phyloP scores from a whole-genome alignment of 2,329 filamentous ascomycete species.

The Aspergillus versicolor region DNA sequence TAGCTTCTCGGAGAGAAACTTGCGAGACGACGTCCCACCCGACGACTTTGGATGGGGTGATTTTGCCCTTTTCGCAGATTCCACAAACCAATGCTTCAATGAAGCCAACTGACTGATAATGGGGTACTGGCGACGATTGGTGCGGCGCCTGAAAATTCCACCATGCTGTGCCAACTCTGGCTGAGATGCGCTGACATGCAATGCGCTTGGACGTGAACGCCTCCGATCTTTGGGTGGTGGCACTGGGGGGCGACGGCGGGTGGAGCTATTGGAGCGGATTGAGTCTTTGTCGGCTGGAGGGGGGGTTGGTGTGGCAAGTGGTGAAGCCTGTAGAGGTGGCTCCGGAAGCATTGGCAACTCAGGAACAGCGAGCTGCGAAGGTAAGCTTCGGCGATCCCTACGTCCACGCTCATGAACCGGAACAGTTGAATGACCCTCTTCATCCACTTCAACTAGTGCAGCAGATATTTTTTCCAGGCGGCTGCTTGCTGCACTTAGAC shows the following conservation, averaged over 20 bases:
- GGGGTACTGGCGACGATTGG: constrained; percentile 58
- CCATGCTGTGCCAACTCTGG: constrained; percentile 60
- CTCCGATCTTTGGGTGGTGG: constrained; percentile 86
- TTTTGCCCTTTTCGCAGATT: constrained; percentile 62
- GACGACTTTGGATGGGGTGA: constrained; percentile 49
- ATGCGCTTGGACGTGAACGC: constrained; percentile 75
- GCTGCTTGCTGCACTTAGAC: constrained; percentile 86
- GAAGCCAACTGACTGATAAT: constrained; percentile 66
- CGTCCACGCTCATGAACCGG: constrained; percentile 71
- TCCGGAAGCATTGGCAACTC: constrained; percentile 79
- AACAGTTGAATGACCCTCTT: constrained; percentile 58
- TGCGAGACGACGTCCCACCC: constrained; percentile 33
- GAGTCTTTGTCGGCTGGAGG: constrained; percentile 75
- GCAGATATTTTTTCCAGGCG: constrained; percentile 79
- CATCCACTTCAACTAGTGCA: constrained; percentile 73
- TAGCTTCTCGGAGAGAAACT: constrained; percentile 39
- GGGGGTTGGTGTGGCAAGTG: constrained; percentile 55
- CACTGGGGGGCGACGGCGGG: constrained; percentile 67
- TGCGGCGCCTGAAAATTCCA: constrained; percentile 55
- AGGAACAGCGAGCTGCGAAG: constrained; percentile 61
- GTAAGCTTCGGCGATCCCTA: constrained; percentile 71
- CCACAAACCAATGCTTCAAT: constrained; percentile 72
- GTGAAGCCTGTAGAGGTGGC: constrained; percentile 36
- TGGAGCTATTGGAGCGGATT: constrained; percentile 72
- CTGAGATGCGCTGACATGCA: constrained; percentile 77